Conservation (phyloP, 2,329 filamentous ascomycete species). For the Paracamarosporium sp. region DNA sequence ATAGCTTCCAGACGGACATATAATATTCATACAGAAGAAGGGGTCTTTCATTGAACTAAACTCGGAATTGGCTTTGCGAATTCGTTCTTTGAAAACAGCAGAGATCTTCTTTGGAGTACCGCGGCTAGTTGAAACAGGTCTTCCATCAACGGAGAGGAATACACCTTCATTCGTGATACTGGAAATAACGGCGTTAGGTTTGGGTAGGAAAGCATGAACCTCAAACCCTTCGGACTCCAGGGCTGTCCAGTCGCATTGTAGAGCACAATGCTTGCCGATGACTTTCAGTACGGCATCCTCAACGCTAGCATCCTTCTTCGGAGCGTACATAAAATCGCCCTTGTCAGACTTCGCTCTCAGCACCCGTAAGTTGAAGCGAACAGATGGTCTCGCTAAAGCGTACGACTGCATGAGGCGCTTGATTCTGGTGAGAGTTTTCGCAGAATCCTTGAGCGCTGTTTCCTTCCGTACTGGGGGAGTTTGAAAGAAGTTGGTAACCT, state of each 20-base stretch:
- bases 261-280: constrained; percentile 63
- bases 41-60: constrained; percentile 54
- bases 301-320: constrained; percentile 56
- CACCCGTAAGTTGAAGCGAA: constrained; percentile 68
- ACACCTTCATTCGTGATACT: constrained; percentile 52
- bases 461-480: constrained; percentile 69
- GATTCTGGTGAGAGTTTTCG: constrained; percentile 64
- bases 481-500: constrained; percentile 65
- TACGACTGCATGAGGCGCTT: constrained; percentile 69
- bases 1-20: constrained; percentile 68
- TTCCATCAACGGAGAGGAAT: constrained; percentile 72
- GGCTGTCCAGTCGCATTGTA: constrained; percentile 59
- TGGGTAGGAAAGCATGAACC: constrained; percentile 67
- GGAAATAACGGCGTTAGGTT: constrained; percentile 49
- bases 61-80: constrained; percentile 44
- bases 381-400: constrained; percentile 68
- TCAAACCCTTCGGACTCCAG: constrained; percentile 50
- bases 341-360: constrained; percentile 59
- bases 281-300: constrained; percentile 68
- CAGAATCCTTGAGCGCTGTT: constrained; percentile 62
- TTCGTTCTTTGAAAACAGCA: constrained; percentile 58
- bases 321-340: constrained; percentile 68
- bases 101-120: constrained; percentile 68
- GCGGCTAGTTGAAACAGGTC: constrained; percentile 64
- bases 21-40: constrained; percentile 70